A percentile compares a stretch with the other conserved stretches of the same genome.
Conservation (phyloP, 352 stramenopile genomes). For the Globisporangium abappressorium region DNA sequence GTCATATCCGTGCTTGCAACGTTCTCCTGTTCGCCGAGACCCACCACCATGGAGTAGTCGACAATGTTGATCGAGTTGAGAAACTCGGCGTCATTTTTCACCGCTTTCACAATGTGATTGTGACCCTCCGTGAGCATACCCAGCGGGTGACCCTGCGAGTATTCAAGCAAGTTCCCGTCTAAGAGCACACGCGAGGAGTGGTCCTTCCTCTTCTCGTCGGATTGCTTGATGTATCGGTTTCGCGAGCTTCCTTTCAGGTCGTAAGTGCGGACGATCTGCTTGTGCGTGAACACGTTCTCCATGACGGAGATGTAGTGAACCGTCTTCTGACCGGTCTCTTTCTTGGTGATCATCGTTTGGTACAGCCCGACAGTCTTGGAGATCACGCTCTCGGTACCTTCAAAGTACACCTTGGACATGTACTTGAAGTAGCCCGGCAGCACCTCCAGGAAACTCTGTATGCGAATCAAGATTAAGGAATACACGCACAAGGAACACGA, state of each 20-base stretch:
- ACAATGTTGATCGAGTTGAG: conserved; percentile 98
- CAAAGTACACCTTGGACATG: conserved; percentile 95
- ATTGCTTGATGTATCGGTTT: conserved; percentile 88
- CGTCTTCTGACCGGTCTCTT: conserved; percentile 87
- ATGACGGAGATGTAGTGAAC: conserved; percentile 92
- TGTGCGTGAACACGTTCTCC: conserved; percentile 97
- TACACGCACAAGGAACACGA: not conserved
- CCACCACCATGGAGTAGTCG: conserved; percentile 99
- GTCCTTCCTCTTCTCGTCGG: conserved; percentile 22
- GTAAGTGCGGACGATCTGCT: conserved; percentile 93
- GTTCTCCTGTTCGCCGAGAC: conserved; percentile 50
- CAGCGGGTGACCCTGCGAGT: conserved; percentile 73
- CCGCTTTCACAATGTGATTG: conserved; percentile 73
- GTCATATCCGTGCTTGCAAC: conserved; percentile 75
- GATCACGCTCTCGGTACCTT: conserved; percentile 91
- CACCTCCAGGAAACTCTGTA: conserved; percentile 80
- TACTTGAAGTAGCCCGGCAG: conserved; percentile 96
- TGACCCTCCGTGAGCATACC: conserved; percentile 72
- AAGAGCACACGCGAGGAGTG: conserved; percentile 54
- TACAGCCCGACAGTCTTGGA: conserved; percentile 98
- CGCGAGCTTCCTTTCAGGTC: conserved; percentile 98
- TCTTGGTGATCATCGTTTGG: conserved; percentile 95
- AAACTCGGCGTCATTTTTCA: conserved; percentile 97
- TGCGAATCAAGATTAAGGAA: not conserved
- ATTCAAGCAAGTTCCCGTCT: conserved; percentile 85